Evolutionary conservation across 345 rosid species (phyloP).

Genomic region (Melaleuca quinquenervia): DNA sequence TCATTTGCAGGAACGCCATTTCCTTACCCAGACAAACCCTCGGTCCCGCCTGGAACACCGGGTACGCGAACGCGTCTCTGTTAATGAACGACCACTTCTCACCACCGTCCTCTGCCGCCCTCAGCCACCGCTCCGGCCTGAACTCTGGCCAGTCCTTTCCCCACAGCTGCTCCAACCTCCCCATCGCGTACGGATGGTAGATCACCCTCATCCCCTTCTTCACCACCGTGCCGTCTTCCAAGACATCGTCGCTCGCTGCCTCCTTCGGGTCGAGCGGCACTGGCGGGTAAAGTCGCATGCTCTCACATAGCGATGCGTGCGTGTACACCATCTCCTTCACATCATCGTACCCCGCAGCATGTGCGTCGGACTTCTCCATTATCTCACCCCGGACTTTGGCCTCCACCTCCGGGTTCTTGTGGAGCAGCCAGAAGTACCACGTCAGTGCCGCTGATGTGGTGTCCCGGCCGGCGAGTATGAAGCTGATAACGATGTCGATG

Average conservation of each 20-base stretch:
- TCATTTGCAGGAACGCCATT: slow-evolving; percentile 37
- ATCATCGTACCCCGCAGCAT: not conserved
- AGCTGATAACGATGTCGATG: slow-evolving; percentile 43
- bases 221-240: slow-evolving; percentile 11
- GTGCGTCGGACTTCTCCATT: not conserved
- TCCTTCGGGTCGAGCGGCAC: slow-evolving; percentile 19
- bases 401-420: slow-evolving; percentile 19
- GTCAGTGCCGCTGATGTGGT: slow-evolving; percentile 51
- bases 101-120: not conserved
- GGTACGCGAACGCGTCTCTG: slow-evolving; percentile 20
- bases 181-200: slow-evolving; percentile 42
- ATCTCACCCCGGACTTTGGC: slow-evolving; percentile 23
- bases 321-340: slow-evolving; percentile 6
- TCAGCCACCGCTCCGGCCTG: slow-evolving; percentile 36
- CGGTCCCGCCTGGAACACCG: slow-evolving; percentile 32
- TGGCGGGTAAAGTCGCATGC: slow-evolving; percentile 36
- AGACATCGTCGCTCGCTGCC: slow-evolving; percentile 11
- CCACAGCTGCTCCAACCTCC: slow-evolving; percentile 33
- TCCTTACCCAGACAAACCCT: slow-evolving; percentile 38
- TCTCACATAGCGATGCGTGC: slow-evolving; percentile 3
- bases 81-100: slow-evolving; percentile 29
- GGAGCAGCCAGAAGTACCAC: slow-evolving; percentile 60
- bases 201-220: slow-evolving; percentile 18
- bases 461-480: slow-evolving; percentile 51
- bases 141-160: slow-evolving; percentile 31